Percentiles rank a stretch among this genome's conserved stretches.
phyloP scores from a whole-genome alignment of 768 basidiomycete genomes.

The Cyathus striatus region DNA sequence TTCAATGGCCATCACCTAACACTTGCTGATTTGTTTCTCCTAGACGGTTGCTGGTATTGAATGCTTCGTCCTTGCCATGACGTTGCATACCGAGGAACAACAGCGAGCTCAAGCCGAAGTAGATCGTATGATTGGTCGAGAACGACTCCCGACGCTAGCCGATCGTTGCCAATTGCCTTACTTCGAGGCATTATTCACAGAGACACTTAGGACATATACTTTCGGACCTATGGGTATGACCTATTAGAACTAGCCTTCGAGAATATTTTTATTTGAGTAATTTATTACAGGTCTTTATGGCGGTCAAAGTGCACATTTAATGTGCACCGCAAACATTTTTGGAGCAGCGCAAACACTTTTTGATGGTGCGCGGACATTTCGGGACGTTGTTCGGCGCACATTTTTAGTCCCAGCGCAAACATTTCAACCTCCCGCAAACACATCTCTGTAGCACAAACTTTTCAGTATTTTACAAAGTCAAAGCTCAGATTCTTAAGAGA shows the following conservation, averaged over 20 bases:
- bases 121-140: constrained; percentile 15
- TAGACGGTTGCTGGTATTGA: constrained; percentile 8
- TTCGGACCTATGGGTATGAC: background rate
- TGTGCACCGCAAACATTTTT: no score
- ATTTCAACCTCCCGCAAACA: no score
- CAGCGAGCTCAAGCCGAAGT: constrained; percentile 20
- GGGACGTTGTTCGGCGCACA: no score
- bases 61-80: constrained; percentile 19
- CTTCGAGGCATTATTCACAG: background rate
- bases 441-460: no score
- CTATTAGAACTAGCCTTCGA: background rate
- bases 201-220: background rate
- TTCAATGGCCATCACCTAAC: background rate
- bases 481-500: no score
- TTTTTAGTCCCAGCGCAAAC: no score
- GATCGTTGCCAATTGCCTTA: constrained; percentile 6
- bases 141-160: constrained; percentile 12
- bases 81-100: constrained; percentile 15
- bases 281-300: constrained; percentile 8
- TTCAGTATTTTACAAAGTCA: no score
- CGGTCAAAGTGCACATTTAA: no score
- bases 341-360: no score
- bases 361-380: no score
- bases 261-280: background rate
- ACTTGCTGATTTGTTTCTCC: background rate